Base-by-base conservation (phyloP, 129 eudicot genomes). In the Lactuca sativa region DNA sequence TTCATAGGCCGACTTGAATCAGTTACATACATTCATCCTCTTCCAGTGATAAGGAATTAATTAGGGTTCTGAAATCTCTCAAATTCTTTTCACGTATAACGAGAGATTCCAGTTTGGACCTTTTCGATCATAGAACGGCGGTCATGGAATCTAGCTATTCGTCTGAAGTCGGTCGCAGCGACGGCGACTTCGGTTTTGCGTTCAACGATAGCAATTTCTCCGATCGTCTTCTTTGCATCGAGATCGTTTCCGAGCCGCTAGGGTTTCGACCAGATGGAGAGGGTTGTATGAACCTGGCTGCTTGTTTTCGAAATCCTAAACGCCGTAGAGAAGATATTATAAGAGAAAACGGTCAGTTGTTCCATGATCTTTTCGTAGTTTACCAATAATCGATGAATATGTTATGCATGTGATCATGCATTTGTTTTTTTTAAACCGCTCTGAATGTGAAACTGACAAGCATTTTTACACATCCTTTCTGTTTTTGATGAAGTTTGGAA, bases 191-290 rank as follows among this genome's bases (percentile, higher is more conserved):
- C 13, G 96, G 61, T 8, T 91, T 91, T 51, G 97, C 97, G 0
- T 91, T 86, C 79, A 72, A 91, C 74, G 87, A 91, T 54, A 78
- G 69, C 66, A 91, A 88, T 74, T 91, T 91, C 81, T 91, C 95
- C 51, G 97, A 91, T 74, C 79, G 97, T 47, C 21, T 77, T 44
- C 77, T 91, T 14, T 49, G 75, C 49, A 82, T 91, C 55, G 89
- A 91, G 81, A 88, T 91, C 37, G 11, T 86, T 18, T 66, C 89
- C 4, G 96, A 84, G 14, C 61, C 59, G 14, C 37, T 62, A 15
- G 82, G 67, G 0, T 34, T 66, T 56, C 69, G 70, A 49, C 30
- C 79, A 10, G 81, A 68, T 38, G 54, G 64, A 16, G 85, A 79
- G 4, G 82, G 68, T 5, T 69, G 74, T 59, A 31, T 18, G 14